Conservation (phyloP, 306 rosid genomes). For the Lithocarpus polystachyus region DNA sequence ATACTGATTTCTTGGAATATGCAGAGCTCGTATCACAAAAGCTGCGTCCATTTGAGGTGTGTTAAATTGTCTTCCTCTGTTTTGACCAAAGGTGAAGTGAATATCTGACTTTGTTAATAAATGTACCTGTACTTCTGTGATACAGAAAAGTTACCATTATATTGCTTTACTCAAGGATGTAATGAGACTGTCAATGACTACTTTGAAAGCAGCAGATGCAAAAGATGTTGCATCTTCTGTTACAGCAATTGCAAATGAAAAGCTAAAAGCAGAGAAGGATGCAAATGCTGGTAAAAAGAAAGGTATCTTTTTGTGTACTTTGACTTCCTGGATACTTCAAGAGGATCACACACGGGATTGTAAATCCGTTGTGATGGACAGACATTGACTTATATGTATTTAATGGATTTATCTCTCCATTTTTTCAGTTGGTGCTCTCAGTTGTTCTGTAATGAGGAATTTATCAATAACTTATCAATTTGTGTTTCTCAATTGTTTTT, state of each 20-base stretch:
- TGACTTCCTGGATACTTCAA: background rate
- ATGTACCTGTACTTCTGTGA: background rate
- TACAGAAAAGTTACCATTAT: slow-evolving; percentile 90
- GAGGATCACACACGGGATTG: too few species aligned
- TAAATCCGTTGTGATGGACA: background rate
- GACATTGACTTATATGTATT: background rate
- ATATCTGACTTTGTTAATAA: background rate
- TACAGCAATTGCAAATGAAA: slow-evolving; percentile 90
- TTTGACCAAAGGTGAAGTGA: background rate
- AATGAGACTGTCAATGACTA: slow-evolving; percentile 75
- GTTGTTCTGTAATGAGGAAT: background rate
- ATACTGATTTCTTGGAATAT: slow-evolving; percentile 80
- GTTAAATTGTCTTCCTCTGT: background rate
- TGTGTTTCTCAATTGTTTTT: background rate
- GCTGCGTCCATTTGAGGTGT: slow-evolving; percentile 69
- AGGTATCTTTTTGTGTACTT: slow-evolving; percentile 36
- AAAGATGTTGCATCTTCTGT: slow-evolving; percentile 87
- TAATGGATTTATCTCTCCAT: background rate
- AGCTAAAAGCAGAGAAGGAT: slow-evolving; percentile 88
- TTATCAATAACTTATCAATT: background rate
- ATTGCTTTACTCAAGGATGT: slow-evolving; percentile 68
- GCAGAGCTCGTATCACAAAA: slow-evolving; percentile 79
- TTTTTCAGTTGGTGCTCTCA: background rate
- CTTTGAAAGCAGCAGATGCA: slow-evolving; percentile 93
- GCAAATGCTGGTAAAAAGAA: slow-evolving; percentile 90